Base-by-base conservation (phyloP, 768 basidiomycete genomes). In the Kwoniella botswanensis region DNA sequence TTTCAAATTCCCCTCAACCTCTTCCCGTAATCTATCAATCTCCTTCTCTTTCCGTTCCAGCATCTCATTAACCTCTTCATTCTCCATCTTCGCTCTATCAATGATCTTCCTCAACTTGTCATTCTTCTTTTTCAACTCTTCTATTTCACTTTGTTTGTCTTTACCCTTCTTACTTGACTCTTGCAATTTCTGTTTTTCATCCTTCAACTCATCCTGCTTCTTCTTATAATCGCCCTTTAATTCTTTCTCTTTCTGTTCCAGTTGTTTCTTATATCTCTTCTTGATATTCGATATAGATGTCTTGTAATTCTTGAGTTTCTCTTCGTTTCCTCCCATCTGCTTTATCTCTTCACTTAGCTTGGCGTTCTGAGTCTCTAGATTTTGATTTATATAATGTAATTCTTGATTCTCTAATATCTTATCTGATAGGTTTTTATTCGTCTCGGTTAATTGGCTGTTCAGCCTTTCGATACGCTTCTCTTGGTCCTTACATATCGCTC, bases 101-200 rank as follows among this genome's bases (percentile, higher is more conserved):
- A 61, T 44, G 11, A 61, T n/a, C 22, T 43, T 42, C 46, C 35
- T 61, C 42, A 44, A 61, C 42, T 44, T 44, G 9, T 61, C 59
- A 61, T 61, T 61, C 18, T 61, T 44, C 59, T 61, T 61, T 41
- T 61, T 61, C 41, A 43, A 44, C 35, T 44, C 10, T n/a, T 42
- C n/a, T 9, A 61, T 21, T 17, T 61, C 42, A 21, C 18, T 44
- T n/a, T 61, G 15, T 12, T 22, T 24, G 1, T 61, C 42, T 42
- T 61, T 61, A 2, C 50, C 29, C 53, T n/a, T 56, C 41, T 55
- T 65, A 44, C 12, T 55, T 15, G 13, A 35, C n/a, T 18, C 43
- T n/a, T 41, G 18, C 24, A 22, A 15, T 29, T 41, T 44, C 42
- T 11, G 42, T 18, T 46, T 62, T 41, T 22, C 44, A 21, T 21